Evolutionary conservation across 805 yeast species (phyloP).

Genomic region (Saccharomycopsis amapae): DNA sequence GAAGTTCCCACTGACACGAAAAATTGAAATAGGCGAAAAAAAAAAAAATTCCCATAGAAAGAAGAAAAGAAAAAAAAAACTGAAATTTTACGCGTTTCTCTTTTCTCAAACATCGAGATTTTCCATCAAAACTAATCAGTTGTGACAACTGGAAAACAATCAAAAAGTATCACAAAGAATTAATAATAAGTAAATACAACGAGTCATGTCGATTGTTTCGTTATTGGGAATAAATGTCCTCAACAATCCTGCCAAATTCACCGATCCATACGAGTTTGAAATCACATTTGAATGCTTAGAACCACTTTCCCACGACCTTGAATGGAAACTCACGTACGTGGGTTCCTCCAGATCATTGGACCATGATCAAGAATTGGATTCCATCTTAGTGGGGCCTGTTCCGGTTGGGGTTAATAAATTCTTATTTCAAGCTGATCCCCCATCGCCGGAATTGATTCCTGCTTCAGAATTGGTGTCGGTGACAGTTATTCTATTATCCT

Average conservation of each 20-base stretch:
- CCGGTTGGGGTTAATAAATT: constrained; percentile 97
- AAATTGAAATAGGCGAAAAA: background rate
- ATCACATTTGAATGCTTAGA: constrained; percentile 96
- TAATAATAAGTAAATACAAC: background rate
- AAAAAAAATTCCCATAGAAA: too few species aligned
- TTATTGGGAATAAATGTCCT: constrained; percentile 84
- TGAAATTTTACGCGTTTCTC: background rate
- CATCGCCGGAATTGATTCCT: constrained; percentile 91
- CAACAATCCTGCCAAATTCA: constrained; percentile 90
- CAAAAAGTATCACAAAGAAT: background rate
- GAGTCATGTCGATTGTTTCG: constrained; percentile 83
- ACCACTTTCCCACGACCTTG: constrained; percentile 75
- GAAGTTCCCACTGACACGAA: too few species aligned
- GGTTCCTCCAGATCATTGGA: constrained; percentile 92
- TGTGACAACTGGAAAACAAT: background rate
- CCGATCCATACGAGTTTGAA: constrained; percentile 92
- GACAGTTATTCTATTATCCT: constrained; percentile 86
- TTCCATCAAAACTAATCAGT: background rate
- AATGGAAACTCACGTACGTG: constrained; percentile 96
- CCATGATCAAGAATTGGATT: constrained; percentile 95
- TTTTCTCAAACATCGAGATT: background rate
- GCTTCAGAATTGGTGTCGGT: constrained; percentile 93
- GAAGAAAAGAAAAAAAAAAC: background rate
- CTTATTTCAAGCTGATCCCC: constrained; percentile 91
- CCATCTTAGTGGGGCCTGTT: constrained; percentile 96